These are phyloP conservation scores for Penicillium sp. DNA, from an alignment of 2,329 filamentous ascomycete genomes.

Conservation along the genomic window DNA sequence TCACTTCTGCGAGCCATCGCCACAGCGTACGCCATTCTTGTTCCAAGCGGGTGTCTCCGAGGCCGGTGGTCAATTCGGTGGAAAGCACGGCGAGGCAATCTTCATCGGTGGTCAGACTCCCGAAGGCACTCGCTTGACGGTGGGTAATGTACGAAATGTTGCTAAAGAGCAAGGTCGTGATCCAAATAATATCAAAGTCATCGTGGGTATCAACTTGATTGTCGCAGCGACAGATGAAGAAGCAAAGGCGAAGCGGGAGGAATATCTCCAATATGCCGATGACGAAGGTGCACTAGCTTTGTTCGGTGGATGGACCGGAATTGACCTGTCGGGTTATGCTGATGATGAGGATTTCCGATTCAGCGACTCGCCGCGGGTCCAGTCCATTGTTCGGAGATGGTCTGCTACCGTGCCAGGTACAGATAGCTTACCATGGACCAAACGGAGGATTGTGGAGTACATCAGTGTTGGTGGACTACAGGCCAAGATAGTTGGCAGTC, in stretches of 20 bases:
- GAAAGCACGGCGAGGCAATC: conserved; percentile 41
- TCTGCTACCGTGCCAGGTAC: conserved; percentile 35
- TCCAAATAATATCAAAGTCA: conserved; percentile 17
- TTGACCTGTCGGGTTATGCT: conserved; percentile 20
- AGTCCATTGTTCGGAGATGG: conserved; percentile 32
- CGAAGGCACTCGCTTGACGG: conserved; percentile 33
- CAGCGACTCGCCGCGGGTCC: conserved; percentile 32
- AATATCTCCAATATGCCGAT: conserved; percentile 41
- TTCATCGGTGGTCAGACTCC: conserved; percentile 43
- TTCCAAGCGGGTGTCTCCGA: conserved; percentile 46
- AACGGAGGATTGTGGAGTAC: conserved; percentile 26
- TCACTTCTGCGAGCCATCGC: conserved; percentile 40
- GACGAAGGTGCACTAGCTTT: conserved; percentile 40
- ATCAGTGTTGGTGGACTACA: conserved; percentile 18
- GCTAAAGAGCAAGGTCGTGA: conserved; percentile 36
- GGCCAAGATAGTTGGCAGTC: conserved; percentile 2
- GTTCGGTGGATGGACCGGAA: conserved; percentile 45
- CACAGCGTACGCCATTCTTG: conserved; percentile 44
- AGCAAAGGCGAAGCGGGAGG: conserved; percentile 40
- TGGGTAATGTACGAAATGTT: conserved; percentile 38
- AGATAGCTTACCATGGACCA: conserved; percentile 31
- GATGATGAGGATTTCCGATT: conserved; percentile 45
- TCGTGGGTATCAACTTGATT: conserved; percentile 40
- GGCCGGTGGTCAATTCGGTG: conserved; percentile 43
- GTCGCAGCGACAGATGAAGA: conserved; percentile 42